Conservation (phyloP, 495 filamentous ascomycete species). For the Podospora australis region DNA sequence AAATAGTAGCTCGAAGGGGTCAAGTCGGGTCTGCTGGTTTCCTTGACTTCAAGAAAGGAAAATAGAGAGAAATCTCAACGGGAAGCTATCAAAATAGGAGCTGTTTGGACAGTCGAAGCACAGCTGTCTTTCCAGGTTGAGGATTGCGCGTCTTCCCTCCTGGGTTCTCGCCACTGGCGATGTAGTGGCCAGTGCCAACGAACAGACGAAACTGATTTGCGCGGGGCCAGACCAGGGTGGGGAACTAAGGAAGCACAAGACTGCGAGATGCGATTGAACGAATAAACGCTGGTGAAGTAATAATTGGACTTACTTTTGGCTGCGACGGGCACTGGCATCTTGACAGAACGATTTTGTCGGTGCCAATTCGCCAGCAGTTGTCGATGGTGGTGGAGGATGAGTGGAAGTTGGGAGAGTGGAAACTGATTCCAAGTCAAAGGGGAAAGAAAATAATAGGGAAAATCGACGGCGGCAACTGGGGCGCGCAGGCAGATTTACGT, state of each 20-base stretch:
- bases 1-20: too few species aligned
- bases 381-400: constrained; percentile 1
- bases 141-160: constrained; percentile 25
- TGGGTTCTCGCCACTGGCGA: constrained; percentile 24
- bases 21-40: too few species aligned
- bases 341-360: constrained; percentile 3
- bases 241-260: constrained; percentile 11
- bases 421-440: background rate
- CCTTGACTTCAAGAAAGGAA: too few species aligned
- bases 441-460: background rate
- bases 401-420: background rate
- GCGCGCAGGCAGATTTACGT: background rate
- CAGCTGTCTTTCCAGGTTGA: too few species aligned
- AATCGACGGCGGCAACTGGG: too few species aligned
- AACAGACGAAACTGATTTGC: constrained; percentile 12
- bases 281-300: background rate
- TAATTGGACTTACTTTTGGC: constrained; percentile 41
- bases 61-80: background rate
- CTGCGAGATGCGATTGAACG: background rate
- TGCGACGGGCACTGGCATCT: constrained; percentile 40
- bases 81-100: background rate
- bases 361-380: background rate
- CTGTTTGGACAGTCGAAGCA: too few species aligned
- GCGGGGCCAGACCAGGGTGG: constrained; percentile 20
- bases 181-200: constrained; percentile 3